Evolutionary conservation across 2,329 filamentous ascomycete genomes (phyloP).

Genomic region (Penicillium sp.): DNA sequence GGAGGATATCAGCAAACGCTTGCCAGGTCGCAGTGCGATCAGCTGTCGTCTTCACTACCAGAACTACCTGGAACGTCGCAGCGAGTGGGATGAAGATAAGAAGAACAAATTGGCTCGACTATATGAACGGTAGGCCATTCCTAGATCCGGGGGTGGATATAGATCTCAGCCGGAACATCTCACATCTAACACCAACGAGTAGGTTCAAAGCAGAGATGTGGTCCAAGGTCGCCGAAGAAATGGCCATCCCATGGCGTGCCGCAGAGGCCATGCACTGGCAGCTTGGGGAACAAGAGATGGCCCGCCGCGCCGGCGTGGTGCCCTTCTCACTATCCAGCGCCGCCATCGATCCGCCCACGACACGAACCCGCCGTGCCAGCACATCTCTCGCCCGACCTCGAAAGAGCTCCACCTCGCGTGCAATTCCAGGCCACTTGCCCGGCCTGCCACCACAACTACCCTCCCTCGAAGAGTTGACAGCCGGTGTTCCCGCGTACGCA

Average conservation of each 20-base stretch:
- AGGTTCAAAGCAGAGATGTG: slow-evolving; percentile 99
- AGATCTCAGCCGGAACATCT: background rate
- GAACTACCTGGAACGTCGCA: slow-evolving; percentile 90
- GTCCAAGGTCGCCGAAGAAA: slow-evolving; percentile 92
- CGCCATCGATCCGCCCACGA: slow-evolving; percentile 51
- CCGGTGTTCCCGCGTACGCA: slow-evolving; percentile 49
- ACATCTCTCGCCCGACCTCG: slow-evolving; percentile 42
- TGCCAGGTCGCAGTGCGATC: slow-evolving; percentile 89
- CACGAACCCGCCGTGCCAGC: slow-evolving; percentile 40
- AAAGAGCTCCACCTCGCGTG: slow-evolving; percentile 42
- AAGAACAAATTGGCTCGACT: slow-evolving; percentile 95
- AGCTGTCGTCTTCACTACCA: slow-evolving; percentile 95
- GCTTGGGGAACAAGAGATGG: slow-evolving; percentile 91
- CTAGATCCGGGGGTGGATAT: background rate
- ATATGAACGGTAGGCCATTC: slow-evolving; percentile 79
- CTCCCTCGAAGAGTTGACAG: slow-evolving; percentile 50
- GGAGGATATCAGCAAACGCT: slow-evolving; percentile 92
- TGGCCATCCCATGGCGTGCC: slow-evolving; percentile 92
- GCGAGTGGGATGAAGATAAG: slow-evolving; percentile 95
- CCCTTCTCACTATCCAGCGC: slow-evolving; percentile 73
- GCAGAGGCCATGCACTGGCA: slow-evolving; percentile 99
- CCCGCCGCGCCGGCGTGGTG: slow-evolving; percentile 81
- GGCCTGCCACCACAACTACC: slow-evolving; percentile 40
- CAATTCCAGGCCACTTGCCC: slow-evolving; percentile 30
- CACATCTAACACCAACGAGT: slow-evolving; percentile 18